Conservation (phyloP, 306 rosid species). For the Pueraria montana region DNA sequence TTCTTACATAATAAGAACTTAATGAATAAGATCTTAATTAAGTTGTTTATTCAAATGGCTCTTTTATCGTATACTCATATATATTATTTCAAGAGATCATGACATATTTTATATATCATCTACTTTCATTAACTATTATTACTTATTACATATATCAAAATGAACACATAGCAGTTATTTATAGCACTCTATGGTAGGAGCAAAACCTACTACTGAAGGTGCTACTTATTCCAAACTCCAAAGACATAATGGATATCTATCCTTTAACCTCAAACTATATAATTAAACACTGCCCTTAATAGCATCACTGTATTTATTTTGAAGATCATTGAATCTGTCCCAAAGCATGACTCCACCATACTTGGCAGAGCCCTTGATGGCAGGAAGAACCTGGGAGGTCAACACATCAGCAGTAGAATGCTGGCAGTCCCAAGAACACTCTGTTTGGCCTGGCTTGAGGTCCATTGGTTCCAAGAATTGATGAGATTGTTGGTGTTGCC, state of each 20-base stretch:
- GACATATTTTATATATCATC: too few relatives aligned
- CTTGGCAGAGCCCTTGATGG: slow-evolving; percentile 50
- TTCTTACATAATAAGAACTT: too few relatives aligned
- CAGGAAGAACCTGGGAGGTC: slow-evolving; percentile 65
- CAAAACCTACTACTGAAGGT: slow-evolving; percentile 35
- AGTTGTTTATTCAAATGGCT: too few relatives aligned
- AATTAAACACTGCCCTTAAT: slow-evolving; percentile 28
- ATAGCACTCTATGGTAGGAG: neutral
- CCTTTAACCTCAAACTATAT: neutral
- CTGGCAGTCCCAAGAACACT: neutral
- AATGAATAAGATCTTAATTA: too few relatives aligned
- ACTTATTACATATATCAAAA: neutral
- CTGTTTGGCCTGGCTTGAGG: neutral
- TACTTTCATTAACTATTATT: neutral
- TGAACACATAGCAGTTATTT: neutral
- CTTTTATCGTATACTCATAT: neutral
- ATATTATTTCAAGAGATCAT: neutral
- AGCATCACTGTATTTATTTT: slow-evolving; percentile 20
- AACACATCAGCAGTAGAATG: slow-evolving; percentile 57
- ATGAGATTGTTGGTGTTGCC: neutral
- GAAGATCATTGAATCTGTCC: slow-evolving; percentile 39
- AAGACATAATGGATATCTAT: neutral
- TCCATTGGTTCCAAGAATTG: slow-evolving; percentile 4
- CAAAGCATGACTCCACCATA: slow-evolving; percentile 79
- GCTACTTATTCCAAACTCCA: slow-evolving; percentile 38